phyloP scores from a whole-genome alignment of 2,329 filamentous ascomycete genomes.

The Metarhizium anisopliae region DNA sequence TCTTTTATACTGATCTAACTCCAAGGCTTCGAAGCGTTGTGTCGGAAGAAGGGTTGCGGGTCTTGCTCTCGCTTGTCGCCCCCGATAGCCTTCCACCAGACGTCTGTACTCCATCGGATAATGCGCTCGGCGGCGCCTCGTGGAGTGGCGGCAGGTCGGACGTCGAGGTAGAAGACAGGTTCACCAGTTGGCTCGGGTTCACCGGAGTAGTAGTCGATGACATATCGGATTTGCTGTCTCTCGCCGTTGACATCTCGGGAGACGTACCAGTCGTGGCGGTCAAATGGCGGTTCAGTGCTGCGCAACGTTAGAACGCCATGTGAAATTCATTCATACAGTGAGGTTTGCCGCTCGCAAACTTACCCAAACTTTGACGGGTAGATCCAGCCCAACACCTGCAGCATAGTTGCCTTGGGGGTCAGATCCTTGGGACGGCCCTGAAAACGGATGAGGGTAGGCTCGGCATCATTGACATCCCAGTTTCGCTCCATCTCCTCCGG shows the following conservation, averaged over 20 bases:
- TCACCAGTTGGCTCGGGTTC: slow-evolving; percentile 76
- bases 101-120: slow-evolving; percentile 82
- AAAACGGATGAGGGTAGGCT: slow-evolving; percentile 75
- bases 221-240: slow-evolving; percentile 74
- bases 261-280: slow-evolving; percentile 96
- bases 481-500: slow-evolving; percentile 36
- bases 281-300: slow-evolving; percentile 79
- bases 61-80: slow-evolving; percentile 49
- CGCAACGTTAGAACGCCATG: neutral
- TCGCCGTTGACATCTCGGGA: slow-evolving; percentile 60
- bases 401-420: slow-evolving; percentile 83
- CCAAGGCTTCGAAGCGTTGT: slow-evolving; percentile 12
- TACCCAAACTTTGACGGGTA: slow-evolving; percentile 75
- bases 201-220: slow-evolving; percentile 94
- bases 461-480: slow-evolving; percentile 41
- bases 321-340: neutral
- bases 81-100: slow-evolving; percentile 86
- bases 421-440: slow-evolving; percentile 81
- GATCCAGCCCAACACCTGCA: slow-evolving; percentile 69
- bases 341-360: slow-evolving; percentile 20
- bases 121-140: slow-evolving; percentile 71
- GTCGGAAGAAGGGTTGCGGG: slow-evolving; percentile 24
- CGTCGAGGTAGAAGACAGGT: slow-evolving; percentile 92
- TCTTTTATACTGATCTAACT: slow-evolving; percentile 2
- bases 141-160: slow-evolving; percentile 79